Evolutionary conservation across 2,329 filamentous ascomycete genomes (phyloP), one percentile per base, ranked within the genome.

Genomic region (Xylariaceae sp.): DNA sequence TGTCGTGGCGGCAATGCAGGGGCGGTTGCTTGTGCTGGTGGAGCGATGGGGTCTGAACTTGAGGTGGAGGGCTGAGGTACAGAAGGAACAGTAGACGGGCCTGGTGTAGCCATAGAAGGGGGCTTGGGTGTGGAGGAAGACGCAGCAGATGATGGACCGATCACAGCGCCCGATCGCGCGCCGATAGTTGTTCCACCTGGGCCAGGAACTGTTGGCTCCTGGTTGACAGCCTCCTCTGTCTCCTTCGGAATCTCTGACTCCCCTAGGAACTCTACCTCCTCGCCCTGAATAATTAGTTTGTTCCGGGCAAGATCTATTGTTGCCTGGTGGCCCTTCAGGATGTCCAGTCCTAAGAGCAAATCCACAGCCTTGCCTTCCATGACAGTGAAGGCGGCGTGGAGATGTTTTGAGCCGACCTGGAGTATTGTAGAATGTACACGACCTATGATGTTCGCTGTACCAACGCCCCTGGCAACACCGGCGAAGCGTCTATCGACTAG

Each of bases 341-440:
- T 98, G 66, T 98, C 93, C 34, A 98, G 73, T 3, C 93, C 93
- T 11, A 98, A 80, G 2, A 98, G 78, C 16, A 98, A 75, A 64
- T 97, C 93, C 20, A 98, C 93, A 42, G 89, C 83, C 68, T 97
- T 98, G 54, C 93, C 93, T 70, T 98, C 93, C 93, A 98, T 98
- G 62, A 98, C 93, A 3, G 93, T 98, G 67, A 98, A 98, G 48
- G 90, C 93, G 70, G 91, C 97, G 3, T 92, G 85, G 56, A 98
- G 75, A 63, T 89, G 90, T 51, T 92, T 80, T 34, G 79, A 82
- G 42, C 92, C 93, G 56, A 98, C 93, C 67, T 88, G 92, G 67
- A 98, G 94, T 67, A 92, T 89, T 8, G 93, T 93, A 19, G 88
- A 89, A 67, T 98, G 93, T 3, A 98, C 93, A 42, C 93, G 88